Base-by-base conservation (phyloP, 2,329 filamentous ascomycete genomes). In the Cladosporium sp. region DNA sequence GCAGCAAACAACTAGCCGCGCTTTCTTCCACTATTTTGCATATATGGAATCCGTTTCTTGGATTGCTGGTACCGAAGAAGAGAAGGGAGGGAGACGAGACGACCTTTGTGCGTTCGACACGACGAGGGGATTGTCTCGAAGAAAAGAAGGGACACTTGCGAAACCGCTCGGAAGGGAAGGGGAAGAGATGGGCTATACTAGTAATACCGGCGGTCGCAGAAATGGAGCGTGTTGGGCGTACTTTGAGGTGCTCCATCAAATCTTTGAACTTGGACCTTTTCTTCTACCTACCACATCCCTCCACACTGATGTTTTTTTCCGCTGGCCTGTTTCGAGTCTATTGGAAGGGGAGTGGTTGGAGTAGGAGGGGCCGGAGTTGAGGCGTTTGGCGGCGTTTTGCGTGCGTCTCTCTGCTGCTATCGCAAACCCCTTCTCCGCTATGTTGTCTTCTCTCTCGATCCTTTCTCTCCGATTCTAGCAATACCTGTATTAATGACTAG, bases 1-100 rank as follows among this genome's bases (percentile, higher is more conserved):
- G 36, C 50, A 42, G 50, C 25, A 53, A 32, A 42, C 37, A 34
- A 42, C 36, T 39, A 28, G 50, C 50, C 50, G 36, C 10, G n/a
- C 20, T 35, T 20, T 32, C 17, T 9, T 15, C 22, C 8, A 32
- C 12, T 32, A 32, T 42, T 53, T 34, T 53, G 50, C 50, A 53
- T 53, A 53, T 53, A 53, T 17, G 45, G 45, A 28, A 19, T 25
- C 6, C 17, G 34, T 28, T 47, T 32, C 28, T 35, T 48, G 25
- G n/a, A 32, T 32, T 32, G 28, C 28, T 32, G 28, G 9, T 32
- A 32, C 12, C 28, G 8, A 32, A 9, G 28, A 9, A 32, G 12
- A 9, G 12, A 10, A 9, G 28, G 12, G 28, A 32, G 8, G 12
- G 28, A 32, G 8, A 5, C 28, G 28, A 32, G 7, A 32, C 12